These are phyloP conservation scores for Lactarius sanguifluus DNA, from an alignment of 768 basidiomycete genomes.

Conservation along the genomic window DNA sequence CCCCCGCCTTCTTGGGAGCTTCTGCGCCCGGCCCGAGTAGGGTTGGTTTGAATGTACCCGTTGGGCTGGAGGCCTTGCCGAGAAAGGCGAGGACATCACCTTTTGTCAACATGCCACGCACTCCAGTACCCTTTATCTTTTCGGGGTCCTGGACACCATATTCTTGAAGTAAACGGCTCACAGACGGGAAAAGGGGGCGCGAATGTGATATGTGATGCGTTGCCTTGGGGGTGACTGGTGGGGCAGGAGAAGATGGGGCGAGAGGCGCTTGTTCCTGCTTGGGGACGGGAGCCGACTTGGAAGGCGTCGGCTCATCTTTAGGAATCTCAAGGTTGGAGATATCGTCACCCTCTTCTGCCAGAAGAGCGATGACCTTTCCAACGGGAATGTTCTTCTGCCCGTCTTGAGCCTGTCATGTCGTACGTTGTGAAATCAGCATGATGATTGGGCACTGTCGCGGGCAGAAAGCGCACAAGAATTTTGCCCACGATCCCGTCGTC, in stretches of 20 bases:
- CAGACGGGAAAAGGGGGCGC: conserved; percentile 86
- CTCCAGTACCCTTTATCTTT: conserved; percentile 82
- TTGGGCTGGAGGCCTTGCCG: conserved; percentile 76
- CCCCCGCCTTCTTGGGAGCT: conserved; percentile 37
- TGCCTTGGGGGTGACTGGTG: conserved; percentile 32
- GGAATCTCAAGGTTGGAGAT: conserved; percentile 79
- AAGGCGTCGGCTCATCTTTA: conserved; percentile 37
- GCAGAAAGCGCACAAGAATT: conserved; percentile 66
- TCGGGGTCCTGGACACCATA: conserved; percentile 57
- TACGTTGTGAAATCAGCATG: not conserved
- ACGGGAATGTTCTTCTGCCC: conserved; percentile 85
- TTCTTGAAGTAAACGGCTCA: conserved; percentile 74
- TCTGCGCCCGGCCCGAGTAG: conserved; percentile 21
- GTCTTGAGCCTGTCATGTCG: conserved; percentile 54
- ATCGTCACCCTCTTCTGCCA: conserved; percentile 96
- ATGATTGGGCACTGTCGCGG: not conserved
- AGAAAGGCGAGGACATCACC: conserved; percentile 89
- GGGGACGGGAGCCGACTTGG: conserved; percentile 16
- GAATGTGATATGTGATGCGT: conserved; percentile 49
- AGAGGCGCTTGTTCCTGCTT: conserved; percentile 32
- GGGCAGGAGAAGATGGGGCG: conserved; percentile 36
- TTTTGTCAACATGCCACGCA: conserved; percentile 93
- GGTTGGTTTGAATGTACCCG: conserved; percentile 67
- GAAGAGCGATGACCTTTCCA: conserved; percentile 85
- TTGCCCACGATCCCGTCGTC: conserved; percentile 94